These are phyloP conservation scores for Scalesia atractyloides DNA, from an alignment of 129 eudicot genomes.

Conservation along the genomic window DNA sequence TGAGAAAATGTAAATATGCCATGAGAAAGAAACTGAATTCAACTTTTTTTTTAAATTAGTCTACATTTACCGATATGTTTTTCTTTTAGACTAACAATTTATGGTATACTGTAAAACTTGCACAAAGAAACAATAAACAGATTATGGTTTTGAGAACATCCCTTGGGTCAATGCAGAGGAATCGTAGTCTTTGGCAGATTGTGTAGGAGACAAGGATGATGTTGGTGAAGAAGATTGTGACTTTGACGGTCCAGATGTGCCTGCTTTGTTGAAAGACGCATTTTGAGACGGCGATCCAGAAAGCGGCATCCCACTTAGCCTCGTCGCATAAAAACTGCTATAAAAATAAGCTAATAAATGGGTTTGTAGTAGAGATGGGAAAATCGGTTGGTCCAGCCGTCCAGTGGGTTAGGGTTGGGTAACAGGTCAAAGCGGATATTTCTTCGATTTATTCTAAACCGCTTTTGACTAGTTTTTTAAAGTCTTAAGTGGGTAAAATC, in stretches of 20 bases:
- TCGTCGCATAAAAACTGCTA: conserved; percentile 56
- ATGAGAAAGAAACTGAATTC: conserved; percentile 6
- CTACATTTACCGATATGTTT: conserved; percentile 36
- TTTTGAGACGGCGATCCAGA: conserved; percentile 14
- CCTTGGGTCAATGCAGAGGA: conserved; percentile 94
- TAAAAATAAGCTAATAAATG: neutral
- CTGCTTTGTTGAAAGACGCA: conserved; percentile 11
- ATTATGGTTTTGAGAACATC: conserved; percentile 70
- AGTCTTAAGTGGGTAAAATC: too few relatives aligned
- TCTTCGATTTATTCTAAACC: neutral
- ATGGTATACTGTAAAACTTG: conserved; percentile 32
- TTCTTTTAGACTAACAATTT: conserved; percentile 9
- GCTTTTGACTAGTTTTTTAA: neutral
- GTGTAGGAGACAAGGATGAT: conserved; percentile 53
- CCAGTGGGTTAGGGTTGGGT: neutral
- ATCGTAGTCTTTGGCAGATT: conserved; percentile 69
- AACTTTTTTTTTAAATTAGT: conserved; percentile 37
- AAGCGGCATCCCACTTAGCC: conserved; percentile 47
- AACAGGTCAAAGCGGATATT: neutral
- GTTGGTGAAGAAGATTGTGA: conserved; percentile 45
- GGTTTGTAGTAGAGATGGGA: neutral
- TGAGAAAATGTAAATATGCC: too few relatives aligned
- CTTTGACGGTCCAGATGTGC: conserved; percentile 42
- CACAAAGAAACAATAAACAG: neutral
- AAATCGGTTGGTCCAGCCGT: neutral